phyloP scores from a whole-genome alignment of 352 stramenopile genomes.

The Phytophthora aleatoria region DNA sequence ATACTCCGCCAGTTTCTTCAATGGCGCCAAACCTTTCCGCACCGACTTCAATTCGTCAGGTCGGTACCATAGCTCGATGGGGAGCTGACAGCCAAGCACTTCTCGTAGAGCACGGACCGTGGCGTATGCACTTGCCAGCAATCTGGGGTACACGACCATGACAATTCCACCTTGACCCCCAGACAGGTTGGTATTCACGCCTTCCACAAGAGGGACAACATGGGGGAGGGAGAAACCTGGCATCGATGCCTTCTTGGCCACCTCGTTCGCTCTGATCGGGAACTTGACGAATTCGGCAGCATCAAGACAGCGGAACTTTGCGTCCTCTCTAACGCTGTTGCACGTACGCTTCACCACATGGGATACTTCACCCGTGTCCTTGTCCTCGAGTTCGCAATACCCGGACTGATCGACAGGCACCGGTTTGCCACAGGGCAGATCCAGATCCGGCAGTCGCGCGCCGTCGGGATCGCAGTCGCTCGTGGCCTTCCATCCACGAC shows the following conservation, averaged over 20 bases:
- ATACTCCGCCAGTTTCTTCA: conserved; percentile 25
- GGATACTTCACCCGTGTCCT: conserved; percentile 32
- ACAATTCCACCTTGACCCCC: conserved; percentile 23
- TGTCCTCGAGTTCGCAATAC: conserved; percentile 55
- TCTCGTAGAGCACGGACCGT: conserved; percentile 20
- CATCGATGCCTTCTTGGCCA: conserved; percentile 31
- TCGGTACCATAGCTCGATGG: conserved; percentile 62
- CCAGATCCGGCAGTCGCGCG: conserved; percentile 9
- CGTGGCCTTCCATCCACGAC: conserved; percentile 34
- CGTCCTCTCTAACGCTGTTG: conserved; percentile 45
- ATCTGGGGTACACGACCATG: conserved; percentile 26
- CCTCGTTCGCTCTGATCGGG: conserved; percentile 34
- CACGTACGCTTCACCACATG: conserved; percentile 54
- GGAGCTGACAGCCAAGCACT: conserved; percentile 30
- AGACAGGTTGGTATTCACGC: conserved; percentile 14
- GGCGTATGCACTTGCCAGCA: conserved; percentile 23
- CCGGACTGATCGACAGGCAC: conserved; percentile 36
- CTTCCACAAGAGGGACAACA: conserved; percentile 12
- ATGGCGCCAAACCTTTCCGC: conserved; percentile 5
- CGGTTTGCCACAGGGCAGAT: conserved; percentile 22
- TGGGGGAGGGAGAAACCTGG: conserved; percentile 17
- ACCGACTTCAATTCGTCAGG: conserved; percentile 34
- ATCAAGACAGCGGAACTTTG: conserved; percentile 54
- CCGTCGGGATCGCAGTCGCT: conserved; percentile 28
- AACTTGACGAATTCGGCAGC: conserved; percentile 72